Evolutionary conservation across 306 rosid species (phyloP), one percentile per base, ranked within the genome.

Genomic region (Medicago arabica): DNA sequence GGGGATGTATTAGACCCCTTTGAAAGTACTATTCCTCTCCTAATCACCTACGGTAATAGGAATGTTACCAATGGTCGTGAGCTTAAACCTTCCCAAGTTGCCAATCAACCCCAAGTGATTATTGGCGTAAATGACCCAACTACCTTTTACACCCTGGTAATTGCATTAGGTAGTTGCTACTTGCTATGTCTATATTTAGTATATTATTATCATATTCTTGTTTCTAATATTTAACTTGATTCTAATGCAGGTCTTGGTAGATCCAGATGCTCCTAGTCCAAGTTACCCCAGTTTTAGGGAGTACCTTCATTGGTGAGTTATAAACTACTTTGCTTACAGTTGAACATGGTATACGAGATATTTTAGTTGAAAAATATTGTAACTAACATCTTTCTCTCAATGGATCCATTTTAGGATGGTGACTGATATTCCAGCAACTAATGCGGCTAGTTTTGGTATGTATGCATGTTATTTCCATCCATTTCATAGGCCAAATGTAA

Each of bases 1-100:
- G 88, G 88, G 69, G 88, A 84, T 31, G 78, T 84, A 10, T 13
- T 84, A 21, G 85, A 84, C 15, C 85, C 83, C 12, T 84, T 84
- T 59, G 78, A 81, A 54, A 63, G 46, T 43, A 63, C 69, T 0
- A 71, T 74, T 21, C 36, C 75, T 64, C 34, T 84, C 12, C 46
- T 39, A 36, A 78, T 81, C 1, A 40, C 76, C 16, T 84, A 63
- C 3, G 69, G 57, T 12, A 64, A 46, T 64, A 78, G 69, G 72
- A 78, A 74, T 6, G 72, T 81, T 4, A 47, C 2, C 64, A 84
- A 81, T 78, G 83, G 83, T 9, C 31, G 78, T 23, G 83, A 81
- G 57, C 50, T 84, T 47, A 84, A 59, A 58, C 88, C 88, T 47
- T 84, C 88, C 19, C 76, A 69, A 3, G 76, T 84, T 57, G 17